phyloP scores from a whole-genome alignment of 2,329 filamentous ascomycete genomes.

The Penicillium sp. region DNA sequence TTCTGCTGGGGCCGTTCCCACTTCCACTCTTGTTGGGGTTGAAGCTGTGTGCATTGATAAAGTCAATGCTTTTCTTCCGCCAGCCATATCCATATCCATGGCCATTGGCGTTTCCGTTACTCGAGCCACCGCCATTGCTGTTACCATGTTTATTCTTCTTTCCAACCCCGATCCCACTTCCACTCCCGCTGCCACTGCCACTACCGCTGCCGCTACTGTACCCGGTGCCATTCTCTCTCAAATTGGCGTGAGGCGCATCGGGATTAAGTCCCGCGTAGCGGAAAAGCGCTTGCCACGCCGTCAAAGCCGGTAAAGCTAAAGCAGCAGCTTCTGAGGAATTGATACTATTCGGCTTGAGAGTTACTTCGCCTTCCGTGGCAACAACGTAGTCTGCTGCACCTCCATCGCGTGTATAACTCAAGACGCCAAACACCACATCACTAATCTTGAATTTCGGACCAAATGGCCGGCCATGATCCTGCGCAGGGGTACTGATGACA shows the following conservation, averaged over 20 bases:
- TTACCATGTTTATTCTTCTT: not conserved
- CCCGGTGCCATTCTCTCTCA: slow-evolving; percentile 2
- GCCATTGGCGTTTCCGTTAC: slow-evolving; percentile 14
- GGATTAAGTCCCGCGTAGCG: slow-evolving; percentile 39
- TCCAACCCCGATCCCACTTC: no score
- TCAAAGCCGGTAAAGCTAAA: slow-evolving; percentile 44
- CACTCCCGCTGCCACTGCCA: not conserved
- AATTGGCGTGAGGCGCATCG: slow-evolving; percentile 13
- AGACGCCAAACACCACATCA: slow-evolving; percentile 45
- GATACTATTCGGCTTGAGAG: slow-evolving; percentile 43
- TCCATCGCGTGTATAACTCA: slow-evolving; percentile 44
- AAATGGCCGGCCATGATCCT: slow-evolving; percentile 33
- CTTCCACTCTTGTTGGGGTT: not conserved
- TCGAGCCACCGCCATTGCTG: not conserved
- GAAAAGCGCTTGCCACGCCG: slow-evolving; percentile 49
- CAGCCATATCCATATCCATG: slow-evolving; percentile 2
- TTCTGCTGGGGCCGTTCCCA: not conserved
- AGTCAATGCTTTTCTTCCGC: slow-evolving; percentile 3
- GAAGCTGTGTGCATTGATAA: not conserved
- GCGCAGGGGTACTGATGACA: slow-evolving; percentile 39
- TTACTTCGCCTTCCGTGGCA: slow-evolving; percentile 43
- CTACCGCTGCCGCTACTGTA: not conserved
- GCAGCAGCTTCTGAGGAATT: slow-evolving; percentile 39
- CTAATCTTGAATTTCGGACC: slow-evolving; percentile 46
- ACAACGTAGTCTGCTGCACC: slow-evolving; percentile 48